Conservation (phyloP, 352 stramenopile genomes). For the Globisporangium sylvaticum region DNA sequence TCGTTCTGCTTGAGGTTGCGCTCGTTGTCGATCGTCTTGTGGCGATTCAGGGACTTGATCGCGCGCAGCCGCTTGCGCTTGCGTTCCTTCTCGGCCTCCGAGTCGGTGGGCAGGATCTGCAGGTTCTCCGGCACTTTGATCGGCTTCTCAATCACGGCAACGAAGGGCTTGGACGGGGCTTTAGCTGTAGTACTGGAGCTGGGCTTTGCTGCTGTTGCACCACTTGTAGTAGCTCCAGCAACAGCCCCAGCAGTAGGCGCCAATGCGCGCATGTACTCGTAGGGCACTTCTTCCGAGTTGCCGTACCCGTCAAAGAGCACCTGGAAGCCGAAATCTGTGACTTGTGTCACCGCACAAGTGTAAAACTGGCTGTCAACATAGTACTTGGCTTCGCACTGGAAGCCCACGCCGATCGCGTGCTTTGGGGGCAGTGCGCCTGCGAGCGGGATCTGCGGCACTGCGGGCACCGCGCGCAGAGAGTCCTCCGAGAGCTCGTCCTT, state of each 20-base stretch:
- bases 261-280: conserved; percentile 73
- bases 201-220: not conserved
- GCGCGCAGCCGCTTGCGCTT: conserved; percentile 79
- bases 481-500: conserved; percentile 42
- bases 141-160: conserved; percentile 57
- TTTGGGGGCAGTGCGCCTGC: conserved; percentile 32
- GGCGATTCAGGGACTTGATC: conserved; percentile 86
- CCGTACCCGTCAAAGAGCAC: conserved; percentile 88
- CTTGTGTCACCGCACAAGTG: conserved; percentile 52
- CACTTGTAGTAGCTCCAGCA: not conserved
- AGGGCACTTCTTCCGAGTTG: conserved; percentile 89
- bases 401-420: conserved; percentile 44
- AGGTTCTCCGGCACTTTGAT: conserved; percentile 87
- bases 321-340: conserved; percentile 71
- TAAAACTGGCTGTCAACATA: conserved; percentile 81
- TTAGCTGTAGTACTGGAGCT: not conserved
- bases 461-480: conserved; percentile 36
- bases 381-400: conserved; percentile 73
- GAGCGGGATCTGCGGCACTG: conserved; percentile 19
- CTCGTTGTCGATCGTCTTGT: conserved; percentile 83
- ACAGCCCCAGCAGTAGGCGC: not conserved
- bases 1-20: conserved; percentile 81
- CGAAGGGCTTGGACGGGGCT: conserved; percentile 22
- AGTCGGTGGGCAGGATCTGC: conserved; percentile 76
- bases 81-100: conserved; percentile 80